Evolutionary conservation across 2,329 filamentous ascomycete genomes (phyloP), one percentile per base, ranked within the genome.

Genomic region (Exophiala mesophila): DNA sequence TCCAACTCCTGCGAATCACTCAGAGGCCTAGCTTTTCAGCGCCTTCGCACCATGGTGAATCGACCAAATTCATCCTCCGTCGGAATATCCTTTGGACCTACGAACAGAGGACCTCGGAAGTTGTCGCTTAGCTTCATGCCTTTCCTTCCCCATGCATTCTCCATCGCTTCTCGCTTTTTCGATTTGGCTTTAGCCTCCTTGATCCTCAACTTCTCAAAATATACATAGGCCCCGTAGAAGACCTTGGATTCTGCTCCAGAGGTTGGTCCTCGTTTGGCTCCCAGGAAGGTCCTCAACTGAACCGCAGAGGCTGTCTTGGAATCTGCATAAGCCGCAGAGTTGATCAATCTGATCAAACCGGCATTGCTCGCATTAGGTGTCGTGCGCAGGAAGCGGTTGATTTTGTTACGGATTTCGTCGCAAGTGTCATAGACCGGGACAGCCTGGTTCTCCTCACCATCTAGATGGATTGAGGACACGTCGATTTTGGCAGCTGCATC

Each of bases 171-270:
- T 9, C 76, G 61, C 53, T 70, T 67, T 55, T 72, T 67, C 13
- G 59, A 66, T 63, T 79, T 79, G 32, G 69, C 62, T 58, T 74
- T 77, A 0, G 63, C 61, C 39, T 74, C 63, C 53, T 66, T 66
- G 40, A 80, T 59, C 12, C 76, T 61, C 51, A 73, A 49, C 63
- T 80, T 80, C 62, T 81, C 76, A 52, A 80, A 80, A 57, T 71
- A 78, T 15, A 77, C 67, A 54, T 80, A 80, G 0, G 64, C 66
- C 3, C 68, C 69, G 50, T 80, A 79, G 54, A 71, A 80, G 1
- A 72, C 62, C 6, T 53, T 50, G 39, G 63, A 72, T 2, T 67
- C 71, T 39, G 73, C 73, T 3, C 77, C 76, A 2, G 64, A 62
- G 7, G 59, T 62, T 0, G 66, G 44, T 0, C 75, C 76, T 6